A percentile compares a stretch with the other conserved stretches of the same genome.
These are phyloP conservation scores for Suillus placidus DNA, from an alignment of 768 basidiomycete species.

Conservation along the genomic window DNA sequence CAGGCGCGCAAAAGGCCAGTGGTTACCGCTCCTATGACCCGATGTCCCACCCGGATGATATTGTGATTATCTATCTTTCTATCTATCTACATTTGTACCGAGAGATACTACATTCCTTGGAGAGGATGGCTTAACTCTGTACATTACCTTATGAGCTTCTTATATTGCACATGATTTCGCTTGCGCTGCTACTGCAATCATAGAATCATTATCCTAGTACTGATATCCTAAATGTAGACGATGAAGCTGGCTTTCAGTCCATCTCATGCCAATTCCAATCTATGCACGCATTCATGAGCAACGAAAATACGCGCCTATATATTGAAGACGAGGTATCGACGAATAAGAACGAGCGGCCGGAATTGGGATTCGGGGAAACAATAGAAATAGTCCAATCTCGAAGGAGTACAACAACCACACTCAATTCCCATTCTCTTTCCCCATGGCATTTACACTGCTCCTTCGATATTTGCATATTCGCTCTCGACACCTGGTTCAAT, in stretches of 20 bases:
- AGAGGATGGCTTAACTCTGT: slow-evolving; percentile 15
- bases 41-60: slow-evolving; percentile 8
- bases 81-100: slow-evolving; percentile 18
- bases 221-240: neutral
- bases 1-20: slow-evolving; percentile 63
- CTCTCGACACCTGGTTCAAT: slow-evolving; percentile 96
- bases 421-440: neutral
- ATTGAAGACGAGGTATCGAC: neutral
- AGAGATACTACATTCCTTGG: slow-evolving; percentile 9
- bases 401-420: slow-evolving; percentile 9
- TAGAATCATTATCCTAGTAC: slow-evolving; percentile 4
- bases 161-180: slow-evolving; percentile 14
- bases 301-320: neutral
- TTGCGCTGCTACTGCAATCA: slow-evolving; percentile 3
- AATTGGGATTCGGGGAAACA: neutral
- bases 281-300: neutral
- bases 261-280: neutral
- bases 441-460: slow-evolving; percentile 47
- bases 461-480: slow-evolving; percentile 84
- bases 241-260: neutral
- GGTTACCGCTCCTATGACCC: slow-evolving; percentile 75
- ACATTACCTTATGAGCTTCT: slow-evolving; percentile 15
- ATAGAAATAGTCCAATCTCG: slow-evolving; percentile 2
- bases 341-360: neutral
- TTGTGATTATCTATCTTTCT: slow-evolving; percentile 8